Evolutionary conservation across 2,329 filamentous ascomycete genomes (phyloP).

Genomic region (Aureobasidium subglaciale): DNA sequence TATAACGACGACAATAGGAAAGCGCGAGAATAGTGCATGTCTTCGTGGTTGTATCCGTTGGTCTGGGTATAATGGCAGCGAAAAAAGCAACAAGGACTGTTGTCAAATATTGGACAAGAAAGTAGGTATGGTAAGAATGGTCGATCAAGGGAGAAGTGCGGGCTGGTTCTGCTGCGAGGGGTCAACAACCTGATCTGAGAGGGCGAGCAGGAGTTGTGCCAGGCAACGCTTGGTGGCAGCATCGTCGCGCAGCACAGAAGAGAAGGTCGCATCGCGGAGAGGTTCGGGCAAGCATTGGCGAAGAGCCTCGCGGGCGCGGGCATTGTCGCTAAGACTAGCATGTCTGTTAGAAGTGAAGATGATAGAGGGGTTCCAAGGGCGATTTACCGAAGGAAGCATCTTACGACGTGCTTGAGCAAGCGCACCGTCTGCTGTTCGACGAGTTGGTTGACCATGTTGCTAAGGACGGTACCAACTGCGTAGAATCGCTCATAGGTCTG

Average conservation of each 20-base stretch:
- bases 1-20: background rate
- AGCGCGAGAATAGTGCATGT: background rate
- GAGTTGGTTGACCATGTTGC: constrained; percentile 97
- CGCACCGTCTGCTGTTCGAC: constrained; percentile 96
- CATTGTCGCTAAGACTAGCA: constrained; percentile 83
- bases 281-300: constrained; percentile 95
- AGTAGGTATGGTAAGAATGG: background rate
- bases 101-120: constrained; percentile 12
- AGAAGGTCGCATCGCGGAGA: constrained; percentile 97
- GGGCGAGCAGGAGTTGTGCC: constrained; percentile 91
- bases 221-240: constrained; percentile 96
- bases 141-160: constrained; percentile 9
- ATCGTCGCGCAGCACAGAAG: constrained; percentile 90
- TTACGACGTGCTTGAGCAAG: constrained; percentile 91
- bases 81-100: background rate
- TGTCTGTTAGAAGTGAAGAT: constrained; percentile 1
- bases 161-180: constrained; percentile 12
- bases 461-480: constrained; percentile 91
- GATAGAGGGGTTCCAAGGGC: background rate
- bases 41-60: background rate
- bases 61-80: background rate
- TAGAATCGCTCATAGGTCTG: constrained; percentile 98
- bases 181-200: constrained; percentile 58
- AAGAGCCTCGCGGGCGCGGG: constrained; percentile 86
- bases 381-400: constrained; percentile 85